phyloP scores from a whole-genome alignment of 2,329 filamentous ascomycete species.

The Rutstroemia sp. region DNA sequence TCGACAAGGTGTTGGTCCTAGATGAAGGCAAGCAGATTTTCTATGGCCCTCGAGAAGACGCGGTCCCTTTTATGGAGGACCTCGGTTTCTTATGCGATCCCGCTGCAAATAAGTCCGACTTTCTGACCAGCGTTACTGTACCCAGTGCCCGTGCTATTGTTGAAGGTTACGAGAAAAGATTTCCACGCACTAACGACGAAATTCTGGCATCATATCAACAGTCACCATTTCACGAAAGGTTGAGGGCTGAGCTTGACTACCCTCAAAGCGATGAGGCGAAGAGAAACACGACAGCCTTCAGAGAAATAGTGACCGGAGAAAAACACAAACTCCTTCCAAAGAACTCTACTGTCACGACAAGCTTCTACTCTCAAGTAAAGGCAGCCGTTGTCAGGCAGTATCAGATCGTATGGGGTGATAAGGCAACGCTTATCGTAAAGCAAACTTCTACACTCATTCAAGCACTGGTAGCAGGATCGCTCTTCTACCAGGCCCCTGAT shows the following conservation, averaged over 20 bases:
- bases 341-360: slow-evolving; percentile 48
- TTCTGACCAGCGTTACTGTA: slow-evolving; percentile 46
- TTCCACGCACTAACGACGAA: slow-evolving; percentile 38
- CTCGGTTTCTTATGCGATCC: slow-evolving; percentile 56
- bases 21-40: slow-evolving; percentile 60
- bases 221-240: slow-evolving; percentile 40
- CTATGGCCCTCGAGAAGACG: slow-evolving; percentile 52
- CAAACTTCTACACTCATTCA: slow-evolving; percentile 50
- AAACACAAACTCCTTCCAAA: slow-evolving; percentile 47
- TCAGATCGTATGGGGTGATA: slow-evolving; percentile 59
- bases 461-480: slow-evolving; percentile 55
- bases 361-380: slow-evolving; percentile 47
- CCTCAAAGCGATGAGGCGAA: slow-evolving; percentile 42
- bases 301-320: slow-evolving; percentile 42
- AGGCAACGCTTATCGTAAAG: slow-evolving; percentile 55
- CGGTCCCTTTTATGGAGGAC: slow-evolving; percentile 56
- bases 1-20: slow-evolving; percentile 63
- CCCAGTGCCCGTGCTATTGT: not conserved
- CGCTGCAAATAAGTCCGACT: slow-evolving; percentile 58
- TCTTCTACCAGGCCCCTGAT: slow-evolving; percentile 57
- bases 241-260: slow-evolving; percentile 51
- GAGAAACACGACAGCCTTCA: slow-evolving; percentile 41
- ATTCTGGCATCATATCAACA: slow-evolving; percentile 44
- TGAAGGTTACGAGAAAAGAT: slow-evolving; percentile 32
- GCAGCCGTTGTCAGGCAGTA: slow-evolving; percentile 53